A percentile compares a stretch with the other conserved stretches of the same genome.
Conservation (phyloP, 208 protist species). For the Leishmania gerbilli region DNA sequence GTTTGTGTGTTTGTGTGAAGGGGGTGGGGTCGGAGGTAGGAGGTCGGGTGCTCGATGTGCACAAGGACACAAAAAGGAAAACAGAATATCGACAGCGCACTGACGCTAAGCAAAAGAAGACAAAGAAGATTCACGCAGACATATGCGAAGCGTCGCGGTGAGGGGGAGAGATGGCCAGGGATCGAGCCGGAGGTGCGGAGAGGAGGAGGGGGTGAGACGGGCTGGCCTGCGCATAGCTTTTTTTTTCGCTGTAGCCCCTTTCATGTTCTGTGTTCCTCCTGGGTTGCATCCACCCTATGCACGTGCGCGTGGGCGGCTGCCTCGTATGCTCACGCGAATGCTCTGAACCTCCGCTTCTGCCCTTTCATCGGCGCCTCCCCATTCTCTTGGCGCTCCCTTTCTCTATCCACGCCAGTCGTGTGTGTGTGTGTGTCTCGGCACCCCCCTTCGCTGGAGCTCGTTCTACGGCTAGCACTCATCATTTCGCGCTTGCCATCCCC, state of each 20-base stretch:
- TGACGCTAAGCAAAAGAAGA: not conserved
- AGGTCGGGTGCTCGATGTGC: not conserved
- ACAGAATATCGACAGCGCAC: not conserved
- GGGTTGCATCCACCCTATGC: not conserved
- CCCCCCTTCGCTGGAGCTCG: not conserved
- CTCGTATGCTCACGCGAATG: not conserved
- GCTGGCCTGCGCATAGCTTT: not conserved
- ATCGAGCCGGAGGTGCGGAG: not conserved
- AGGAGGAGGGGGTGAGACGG: not conserved
- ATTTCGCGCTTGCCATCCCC: not conserved
- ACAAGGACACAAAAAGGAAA: not conserved
- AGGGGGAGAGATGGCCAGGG: not conserved
- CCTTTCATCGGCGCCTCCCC: not conserved
- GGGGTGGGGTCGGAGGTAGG: too few species aligned
- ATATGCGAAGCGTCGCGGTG: not conserved
- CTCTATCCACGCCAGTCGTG: not conserved
- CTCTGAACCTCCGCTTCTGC: not conserved
- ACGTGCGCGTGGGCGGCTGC: not conserved
- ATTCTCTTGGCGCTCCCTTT: not conserved
- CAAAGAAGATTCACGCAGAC: not conserved
- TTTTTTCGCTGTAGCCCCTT: not conserved
- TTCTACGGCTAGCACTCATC: not conserved
- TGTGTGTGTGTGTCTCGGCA: not conserved
- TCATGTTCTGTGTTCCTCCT: not conserved
- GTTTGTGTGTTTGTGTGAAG: not conserved